A percentile compares a stretch with the other conserved stretches of the same genome.
These are phyloP conservation scores for Colletotrichum orbiculare DNA, from an alignment of 2,329 filamentous ascomycete genomes.

Conservation along the genomic window DNA sequence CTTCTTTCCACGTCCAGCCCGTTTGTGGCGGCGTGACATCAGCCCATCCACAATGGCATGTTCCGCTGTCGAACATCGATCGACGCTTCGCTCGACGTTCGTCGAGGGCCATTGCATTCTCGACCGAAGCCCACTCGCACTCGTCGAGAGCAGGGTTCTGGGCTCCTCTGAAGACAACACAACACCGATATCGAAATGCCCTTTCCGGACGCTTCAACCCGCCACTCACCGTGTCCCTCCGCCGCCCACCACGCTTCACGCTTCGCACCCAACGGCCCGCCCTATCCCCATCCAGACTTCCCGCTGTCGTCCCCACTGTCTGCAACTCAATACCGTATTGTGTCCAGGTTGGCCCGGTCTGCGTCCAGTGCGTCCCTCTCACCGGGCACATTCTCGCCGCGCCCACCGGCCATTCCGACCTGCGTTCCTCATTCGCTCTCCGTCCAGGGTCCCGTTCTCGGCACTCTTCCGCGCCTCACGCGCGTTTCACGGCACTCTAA, in stretches of 20 bases:
- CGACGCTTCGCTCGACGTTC: not conserved
- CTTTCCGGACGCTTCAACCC: too few species aligned
- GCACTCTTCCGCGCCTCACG: slow-evolving; percentile 10
- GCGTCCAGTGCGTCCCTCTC: not conserved
- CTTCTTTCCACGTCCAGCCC: not conserved
- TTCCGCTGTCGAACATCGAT: not conserved
- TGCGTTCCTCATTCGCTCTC: slow-evolving; percentile 11
- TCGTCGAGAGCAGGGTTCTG: not conserved
- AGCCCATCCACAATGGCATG: not conserved
- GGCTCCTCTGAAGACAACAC: too few species aligned
- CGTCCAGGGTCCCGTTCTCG: slow-evolving; percentile 24
- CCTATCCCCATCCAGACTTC: not conserved
- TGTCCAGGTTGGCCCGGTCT: slow-evolving; percentile 7
- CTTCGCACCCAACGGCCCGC: too few species aligned
- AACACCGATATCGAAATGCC: too few species aligned
- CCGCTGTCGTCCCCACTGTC: not conserved
- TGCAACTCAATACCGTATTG: not conserved
- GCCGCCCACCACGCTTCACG: too few species aligned
- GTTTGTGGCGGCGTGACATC: not conserved
- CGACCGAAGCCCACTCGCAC: slow-evolving; percentile 1
- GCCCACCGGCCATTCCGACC: slow-evolving; percentile 1
- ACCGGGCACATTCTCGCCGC: slow-evolving; percentile 22
- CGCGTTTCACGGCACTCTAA: slow-evolving; percentile 11
- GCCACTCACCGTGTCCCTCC: too few species aligned
- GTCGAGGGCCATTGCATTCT: slow-evolving; percentile 16